These are phyloP conservation scores for Phaeoacremonium minimum DNA, from an alignment of 2,329 filamentous ascomycete genomes.

Conservation along the genomic window DNA sequence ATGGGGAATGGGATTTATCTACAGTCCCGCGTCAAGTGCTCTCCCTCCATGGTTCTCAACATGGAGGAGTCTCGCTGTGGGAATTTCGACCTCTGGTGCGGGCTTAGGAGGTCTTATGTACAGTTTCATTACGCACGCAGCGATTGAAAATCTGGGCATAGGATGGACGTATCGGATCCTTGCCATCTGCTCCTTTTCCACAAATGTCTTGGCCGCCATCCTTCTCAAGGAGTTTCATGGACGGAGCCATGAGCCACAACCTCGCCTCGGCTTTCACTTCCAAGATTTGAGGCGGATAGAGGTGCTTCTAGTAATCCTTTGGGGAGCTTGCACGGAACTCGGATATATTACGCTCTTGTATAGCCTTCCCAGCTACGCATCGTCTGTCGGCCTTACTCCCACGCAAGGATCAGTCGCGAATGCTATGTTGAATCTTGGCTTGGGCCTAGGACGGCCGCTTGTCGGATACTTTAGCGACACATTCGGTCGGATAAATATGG, in stretches of 20 bases:
- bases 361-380: slow-evolving; percentile 58
- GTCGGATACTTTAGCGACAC: slow-evolving; percentile 60
- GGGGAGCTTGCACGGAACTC: slow-evolving; percentile 58
- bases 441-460: slow-evolving; percentile 52
- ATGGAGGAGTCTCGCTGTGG: slow-evolving; percentile 53
- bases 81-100: slow-evolving; percentile 52
- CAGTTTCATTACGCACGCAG: slow-evolving; percentile 50
- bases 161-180: slow-evolving; percentile 59
- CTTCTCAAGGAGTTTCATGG: slow-evolving; percentile 43
- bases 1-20: slow-evolving; percentile 51
- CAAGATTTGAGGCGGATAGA: slow-evolving; percentile 47
- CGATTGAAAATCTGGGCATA: slow-evolving; percentile 51
- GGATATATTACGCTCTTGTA: slow-evolving; percentile 64
- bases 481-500: slow-evolving; percentile 60
- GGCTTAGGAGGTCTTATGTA: slow-evolving; percentile 58
- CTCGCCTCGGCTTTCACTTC: slow-evolving; percentile 47
- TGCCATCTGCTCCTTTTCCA: slow-evolving; percentile 45
- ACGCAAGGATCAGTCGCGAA: slow-evolving; percentile 59
- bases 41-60: slow-evolving; percentile 60
- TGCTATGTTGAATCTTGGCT: slow-evolving; percentile 59
- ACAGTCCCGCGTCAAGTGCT: slow-evolving; percentile 27
- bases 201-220: slow-evolving; percentile 48
- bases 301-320: slow-evolving; percentile 53
- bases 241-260: slow-evolving; percentile 24
- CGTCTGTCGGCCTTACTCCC: slow-evolving; percentile 51